Evolutionary conservation across 1,139 yeast genomes (phyloP).

Genomic region (Nakaseomyces nivariensis): DNA sequence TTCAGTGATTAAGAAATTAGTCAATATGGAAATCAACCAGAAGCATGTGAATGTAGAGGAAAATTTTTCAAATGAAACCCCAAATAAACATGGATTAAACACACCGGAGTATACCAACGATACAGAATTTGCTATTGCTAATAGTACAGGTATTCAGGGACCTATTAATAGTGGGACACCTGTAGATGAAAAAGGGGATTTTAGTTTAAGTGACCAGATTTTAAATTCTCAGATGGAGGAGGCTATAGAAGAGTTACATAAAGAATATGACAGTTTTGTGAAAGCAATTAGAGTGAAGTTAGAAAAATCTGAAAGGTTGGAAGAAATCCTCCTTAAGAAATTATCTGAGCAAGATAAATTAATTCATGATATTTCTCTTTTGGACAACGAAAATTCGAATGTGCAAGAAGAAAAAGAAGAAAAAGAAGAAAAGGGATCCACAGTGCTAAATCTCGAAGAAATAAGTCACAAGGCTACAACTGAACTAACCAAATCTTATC

Average conservation of each 20-base stretch:
- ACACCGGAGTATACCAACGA: neutral
- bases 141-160: constrained; percentile 9
- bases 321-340: constrained; percentile 13
- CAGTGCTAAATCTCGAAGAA: constrained; percentile 4
- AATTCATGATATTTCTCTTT: constrained; percentile 9
- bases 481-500: constrained; percentile 16
- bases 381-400: neutral
- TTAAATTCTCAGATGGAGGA: constrained; percentile 22
- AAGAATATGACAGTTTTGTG: constrained; percentile 25
- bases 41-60: constrained; percentile 2
- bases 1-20: constrained; percentile 10
- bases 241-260: constrained; percentile 23
- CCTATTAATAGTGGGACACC: neutral
- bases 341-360: constrained; percentile 17
- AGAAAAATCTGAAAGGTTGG: constrained; percentile 15
- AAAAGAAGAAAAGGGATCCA: neutral
- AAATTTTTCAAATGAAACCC: constrained; percentile 4
- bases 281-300: constrained; percentile 19
- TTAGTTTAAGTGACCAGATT: constrained; percentile 3
- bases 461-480: constrained; percentile 29
- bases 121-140: constrained; percentile 8
- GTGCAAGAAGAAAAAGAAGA: neutral
- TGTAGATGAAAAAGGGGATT: constrained; percentile 4
- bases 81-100: constrained; percentile 7
- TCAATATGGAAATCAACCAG: neutral